A percentile compares a stretch with the other conserved stretches of the same genome.
phyloP scores from a whole-genome alignment of 2,329 filamentous ascomycete species.

The Dactylellina cionopaga region DNA sequence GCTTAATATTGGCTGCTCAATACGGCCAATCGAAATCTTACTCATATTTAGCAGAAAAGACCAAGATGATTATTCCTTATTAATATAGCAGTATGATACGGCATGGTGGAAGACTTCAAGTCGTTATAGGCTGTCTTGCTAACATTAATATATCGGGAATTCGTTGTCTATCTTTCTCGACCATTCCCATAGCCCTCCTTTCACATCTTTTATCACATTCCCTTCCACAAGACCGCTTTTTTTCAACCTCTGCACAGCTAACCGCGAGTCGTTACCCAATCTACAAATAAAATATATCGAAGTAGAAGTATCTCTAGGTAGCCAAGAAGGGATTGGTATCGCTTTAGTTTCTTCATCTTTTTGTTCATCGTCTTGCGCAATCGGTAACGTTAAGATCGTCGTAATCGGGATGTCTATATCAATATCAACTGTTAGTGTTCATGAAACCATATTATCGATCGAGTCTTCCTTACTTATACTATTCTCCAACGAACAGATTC shows the following conservation, averaged over 20 bases:
- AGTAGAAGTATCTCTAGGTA: slow-evolving; percentile 61
- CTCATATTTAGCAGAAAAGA: no score
- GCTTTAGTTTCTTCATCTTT: slow-evolving; percentile 4
- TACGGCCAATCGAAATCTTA: no score
- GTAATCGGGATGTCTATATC: slow-evolving; percentile 43
- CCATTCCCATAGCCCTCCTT: slow-evolving; percentile 78
- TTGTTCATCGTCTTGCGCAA: slow-evolving; percentile 2
- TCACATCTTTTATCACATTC: slow-evolving; percentile 75
- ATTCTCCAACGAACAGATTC: slow-evolving; percentile 78
- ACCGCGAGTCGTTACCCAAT: slow-evolving; percentile 80
- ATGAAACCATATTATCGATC: slow-evolving; percentile 2
- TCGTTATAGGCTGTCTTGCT: no score
- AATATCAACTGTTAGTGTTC: neutral
- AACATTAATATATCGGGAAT: slow-evolving; percentile 68
- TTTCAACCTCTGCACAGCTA: slow-evolving; percentile 73
- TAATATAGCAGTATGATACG: neutral
- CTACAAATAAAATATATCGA: slow-evolving; percentile 78
- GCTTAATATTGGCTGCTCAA: neutral
- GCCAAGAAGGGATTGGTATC: slow-evolving; percentile 58
- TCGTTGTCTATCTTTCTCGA: slow-evolving; percentile 71
- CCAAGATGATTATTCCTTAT: no score
- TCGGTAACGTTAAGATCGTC: slow-evolving; percentile 36
- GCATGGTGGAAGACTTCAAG: no score
- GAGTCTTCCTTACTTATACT: slow-evolving; percentile 68
- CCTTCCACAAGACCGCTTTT: slow-evolving; percentile 64